Evolutionary conservation across 169 alveolate genomes (phyloP).

Genomic region (Nephromyces sp.): DNA sequence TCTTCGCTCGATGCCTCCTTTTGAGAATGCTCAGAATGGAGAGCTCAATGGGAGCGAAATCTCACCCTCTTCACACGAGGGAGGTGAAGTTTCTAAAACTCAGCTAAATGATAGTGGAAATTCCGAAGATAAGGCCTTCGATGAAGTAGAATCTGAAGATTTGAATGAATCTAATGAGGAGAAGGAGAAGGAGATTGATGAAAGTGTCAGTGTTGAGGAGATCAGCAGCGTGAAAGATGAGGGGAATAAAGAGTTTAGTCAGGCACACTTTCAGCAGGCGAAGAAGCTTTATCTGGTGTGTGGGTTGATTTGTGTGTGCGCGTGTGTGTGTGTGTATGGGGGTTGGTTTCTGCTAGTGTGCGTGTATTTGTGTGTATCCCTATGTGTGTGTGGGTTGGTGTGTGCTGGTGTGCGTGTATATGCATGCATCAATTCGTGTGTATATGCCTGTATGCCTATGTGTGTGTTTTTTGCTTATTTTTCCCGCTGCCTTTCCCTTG

Average conservation of each 20-base stretch:
- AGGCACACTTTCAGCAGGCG: background rate
- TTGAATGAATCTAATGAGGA: no score
- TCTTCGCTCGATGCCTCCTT: no score
- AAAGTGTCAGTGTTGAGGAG: background rate
- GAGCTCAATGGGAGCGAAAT: no score
- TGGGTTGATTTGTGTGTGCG: background rate
- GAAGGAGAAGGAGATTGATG: no score
- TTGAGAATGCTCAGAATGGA: no score
- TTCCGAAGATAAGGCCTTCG: no score
- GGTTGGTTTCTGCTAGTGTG: background rate
- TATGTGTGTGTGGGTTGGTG: background rate
- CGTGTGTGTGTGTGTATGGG: background rate
- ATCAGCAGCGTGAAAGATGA: background rate
- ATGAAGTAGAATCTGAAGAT: no score
- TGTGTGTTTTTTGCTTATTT: background rate
- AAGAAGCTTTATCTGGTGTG: background rate
- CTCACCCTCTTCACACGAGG: no score
- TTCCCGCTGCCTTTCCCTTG: no score
- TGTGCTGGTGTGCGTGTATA: background rate
- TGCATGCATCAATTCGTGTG: background rate
- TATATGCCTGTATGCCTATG: background rate
- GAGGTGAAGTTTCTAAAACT: no score
- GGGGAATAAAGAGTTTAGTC: background rate
- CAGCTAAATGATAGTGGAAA: no score
- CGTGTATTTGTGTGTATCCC: background rate